A percentile compares a stretch with the other conserved stretches of the same genome.
phyloP scores from a whole-genome alignment of 176 grass and related monocot genomes.

The Guadua angustifolia region DNA sequence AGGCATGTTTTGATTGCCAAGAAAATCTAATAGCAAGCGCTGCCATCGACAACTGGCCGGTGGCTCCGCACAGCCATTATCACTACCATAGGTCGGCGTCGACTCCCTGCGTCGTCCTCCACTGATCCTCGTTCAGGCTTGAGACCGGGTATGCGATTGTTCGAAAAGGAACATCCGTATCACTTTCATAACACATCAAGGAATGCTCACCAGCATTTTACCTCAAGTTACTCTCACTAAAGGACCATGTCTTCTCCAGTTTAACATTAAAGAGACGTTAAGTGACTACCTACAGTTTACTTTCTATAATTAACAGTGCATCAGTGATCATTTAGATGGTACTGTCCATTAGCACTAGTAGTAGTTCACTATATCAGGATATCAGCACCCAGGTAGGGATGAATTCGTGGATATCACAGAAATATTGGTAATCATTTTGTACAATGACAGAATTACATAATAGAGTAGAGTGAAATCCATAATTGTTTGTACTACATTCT shows the following conservation, averaged over 20 bases:
- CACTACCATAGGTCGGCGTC: no score
- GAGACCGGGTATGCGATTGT: no score
- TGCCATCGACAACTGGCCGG: no score
- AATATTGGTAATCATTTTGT: not conserved
- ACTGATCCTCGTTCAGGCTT: no score
- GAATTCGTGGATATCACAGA: not conserved
- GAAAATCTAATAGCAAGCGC: no score
- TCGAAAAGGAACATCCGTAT: no score
- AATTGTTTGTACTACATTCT: not conserved
- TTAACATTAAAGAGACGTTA: not conserved
- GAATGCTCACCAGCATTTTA: not conserved
- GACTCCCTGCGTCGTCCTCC: no score
- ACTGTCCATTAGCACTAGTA: not conserved
- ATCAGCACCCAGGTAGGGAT: not conserved
- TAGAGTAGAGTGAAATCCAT: not conserved
- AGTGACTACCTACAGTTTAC: not conserved
- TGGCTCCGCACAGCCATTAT: no score
- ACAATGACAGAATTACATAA: not conserved
- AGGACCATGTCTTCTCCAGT: conserved; percentile 3
- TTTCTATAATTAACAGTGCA: not conserved
- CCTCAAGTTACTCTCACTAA: not conserved
- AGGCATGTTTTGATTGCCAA: no score
- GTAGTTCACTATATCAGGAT: not conserved
- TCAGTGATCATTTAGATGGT: not conserved
- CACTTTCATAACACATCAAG: not conserved